These are phyloP conservation scores for Gryganskiella cystojenkinii DNA, from an alignment of 192 early-diverging fungal species.

Conservation along the genomic window DNA sequence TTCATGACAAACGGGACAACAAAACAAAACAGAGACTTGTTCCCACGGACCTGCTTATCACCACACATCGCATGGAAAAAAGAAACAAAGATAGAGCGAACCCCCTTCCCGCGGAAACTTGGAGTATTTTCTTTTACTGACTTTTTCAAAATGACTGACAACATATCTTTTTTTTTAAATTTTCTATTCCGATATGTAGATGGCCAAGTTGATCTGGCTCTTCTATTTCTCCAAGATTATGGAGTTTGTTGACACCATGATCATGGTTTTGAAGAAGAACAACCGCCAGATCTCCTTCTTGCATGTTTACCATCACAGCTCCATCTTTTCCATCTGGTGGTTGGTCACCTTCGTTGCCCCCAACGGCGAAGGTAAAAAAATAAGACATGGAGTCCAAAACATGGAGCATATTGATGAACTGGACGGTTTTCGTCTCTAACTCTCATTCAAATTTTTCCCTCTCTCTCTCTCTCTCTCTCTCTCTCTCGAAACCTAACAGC, in stretches of 20 bases:
- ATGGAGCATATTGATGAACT: no score
- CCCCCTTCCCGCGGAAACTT: no score
- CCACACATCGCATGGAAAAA: no score
- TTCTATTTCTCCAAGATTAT: slow-evolving; percentile 73
- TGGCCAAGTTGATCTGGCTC: slow-evolving; percentile 73
- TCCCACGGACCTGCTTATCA: no score
- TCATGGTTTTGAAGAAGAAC: slow-evolving; percentile 78
- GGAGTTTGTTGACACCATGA: slow-evolving; percentile 74
- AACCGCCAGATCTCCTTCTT: slow-evolving; percentile 73
- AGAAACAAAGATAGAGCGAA: no score
- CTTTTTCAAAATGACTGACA: no score
- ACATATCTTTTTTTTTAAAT: neutral
- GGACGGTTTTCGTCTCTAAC: slow-evolving; percentile 13
- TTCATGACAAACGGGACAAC: no score
- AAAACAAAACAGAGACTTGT: no score
- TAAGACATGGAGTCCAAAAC: neutral
- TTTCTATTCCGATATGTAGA: slow-evolving; percentile 38
- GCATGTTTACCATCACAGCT: slow-evolving; percentile 74
- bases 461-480: neutral
- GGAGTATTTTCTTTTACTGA: no score
- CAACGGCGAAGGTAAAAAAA: slow-evolving; percentile 62
- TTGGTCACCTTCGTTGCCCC: slow-evolving; percentile 64
- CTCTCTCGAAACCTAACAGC: slow-evolving; percentile 12
- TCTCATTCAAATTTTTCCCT: neutral
- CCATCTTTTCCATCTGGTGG: slow-evolving; percentile 74